Base-by-base conservation (phyloP, 108 stramenopile species). In the Bacterosira constricta region DNA sequence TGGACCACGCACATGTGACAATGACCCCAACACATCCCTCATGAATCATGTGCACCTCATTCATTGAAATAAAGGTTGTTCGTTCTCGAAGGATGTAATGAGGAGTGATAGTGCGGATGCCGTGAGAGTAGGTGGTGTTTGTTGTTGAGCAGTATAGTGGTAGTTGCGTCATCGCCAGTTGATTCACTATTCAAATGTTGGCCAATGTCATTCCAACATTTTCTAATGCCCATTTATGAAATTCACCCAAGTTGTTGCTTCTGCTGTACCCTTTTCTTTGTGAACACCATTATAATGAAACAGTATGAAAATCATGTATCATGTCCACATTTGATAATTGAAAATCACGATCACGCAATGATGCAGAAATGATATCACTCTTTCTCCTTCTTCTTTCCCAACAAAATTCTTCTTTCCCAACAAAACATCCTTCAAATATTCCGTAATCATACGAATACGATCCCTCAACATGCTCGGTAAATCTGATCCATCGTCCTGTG, bases 291-390 rank as follows among this genome's bases (percentile, higher is more conserved):
- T n/a, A n/a, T n/a, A n/a, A n/a, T n/a, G n/a, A n/a, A n/a, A n/a
- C 46, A 0, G 94, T 93, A 77, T 97, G 88, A 73, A 98, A 97
- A 59, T 98, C 98, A n/a, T 95, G 84, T 6, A 96, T 91, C 85
- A 92, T 94, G 68, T 98, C 98, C 8, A 98, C 58, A 69, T 98
- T 96, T 8, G 90, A 82, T 21, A 98, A 61, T 35, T 89, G 88
- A 66, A 87, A 93, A 69, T 96, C 96, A 66, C 97, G 73, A 81
- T 95, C 95, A 21, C 73, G 53, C 4, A 98, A 63, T n/a, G n/a
- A n/a, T 9, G 89, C 82, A 7, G 54, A 65, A 0, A 92, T 38
- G 30, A 93, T 81, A 58, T 88, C 62, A 11, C 68, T 39, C n/a
- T n/a, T n/a, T n/a, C n/a, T n/a, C n/a, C n/a, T n/a, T n/a, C n/a